A percentile compares a stretch with the other conserved stretches of the same genome.
phyloP scores from a whole-genome alignment of 164 flowering plant genomes.

The Protea cynaroides region DNA sequence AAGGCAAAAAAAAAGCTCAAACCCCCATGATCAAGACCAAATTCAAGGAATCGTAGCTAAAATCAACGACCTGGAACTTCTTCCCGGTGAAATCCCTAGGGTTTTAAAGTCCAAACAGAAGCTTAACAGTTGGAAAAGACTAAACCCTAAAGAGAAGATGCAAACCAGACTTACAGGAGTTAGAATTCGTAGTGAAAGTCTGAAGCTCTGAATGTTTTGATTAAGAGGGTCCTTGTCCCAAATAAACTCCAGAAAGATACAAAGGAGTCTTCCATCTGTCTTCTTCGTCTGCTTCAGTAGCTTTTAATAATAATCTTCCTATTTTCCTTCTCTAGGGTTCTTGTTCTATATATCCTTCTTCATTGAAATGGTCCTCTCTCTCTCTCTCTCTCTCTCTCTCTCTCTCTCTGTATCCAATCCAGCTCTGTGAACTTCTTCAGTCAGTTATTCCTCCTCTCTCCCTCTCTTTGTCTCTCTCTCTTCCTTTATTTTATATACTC shows the following conservation, averaged over 20 bases:
- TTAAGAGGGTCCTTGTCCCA: neutral
- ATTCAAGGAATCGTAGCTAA: neutral
- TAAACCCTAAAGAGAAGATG: constrained; percentile 9
- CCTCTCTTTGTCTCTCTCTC: neutral
- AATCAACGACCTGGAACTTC: neutral
- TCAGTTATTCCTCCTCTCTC: neutral
- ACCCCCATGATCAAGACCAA: constrained; percentile 4
- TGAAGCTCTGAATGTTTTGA: constrained; percentile 3
- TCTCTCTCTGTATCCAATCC: neutral
- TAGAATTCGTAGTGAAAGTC: neutral
- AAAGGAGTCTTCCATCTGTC: neutral
- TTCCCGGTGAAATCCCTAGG: neutral
- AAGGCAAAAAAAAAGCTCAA: neutral
- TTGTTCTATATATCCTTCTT: neutral
- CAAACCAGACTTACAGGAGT: neutral
- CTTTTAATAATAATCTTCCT: neutral
- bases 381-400: neutral
- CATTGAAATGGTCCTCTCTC: neutral
- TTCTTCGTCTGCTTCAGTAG: neutral
- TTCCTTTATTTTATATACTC: no score
- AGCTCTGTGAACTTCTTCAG: neutral
- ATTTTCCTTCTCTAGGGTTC: neutral
- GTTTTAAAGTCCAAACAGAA: constrained; percentile 1
- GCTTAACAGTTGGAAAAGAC: neutral
- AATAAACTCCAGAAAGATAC: neutral